Percentiles rank a stretch among this genome's conserved stretches.
These are phyloP conservation scores for Xylogone sp. DNA, from an alignment of 2,329 filamentous ascomycete species.

Conservation along the genomic window DNA sequence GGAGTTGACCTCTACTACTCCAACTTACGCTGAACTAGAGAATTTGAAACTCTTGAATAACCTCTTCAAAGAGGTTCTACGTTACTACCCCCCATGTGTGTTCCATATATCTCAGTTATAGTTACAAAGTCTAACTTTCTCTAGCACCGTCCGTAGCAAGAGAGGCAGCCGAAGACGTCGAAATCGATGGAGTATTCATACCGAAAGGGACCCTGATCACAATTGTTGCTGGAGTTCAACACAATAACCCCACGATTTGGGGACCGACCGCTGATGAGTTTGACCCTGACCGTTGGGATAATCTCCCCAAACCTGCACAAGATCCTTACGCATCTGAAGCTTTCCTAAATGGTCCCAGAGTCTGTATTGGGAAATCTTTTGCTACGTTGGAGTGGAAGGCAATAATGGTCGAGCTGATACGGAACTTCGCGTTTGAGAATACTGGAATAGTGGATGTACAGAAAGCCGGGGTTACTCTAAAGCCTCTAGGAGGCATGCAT, in stretches of 20 bases:
- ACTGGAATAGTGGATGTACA: slow-evolving; percentile 1
- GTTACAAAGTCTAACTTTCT: no score
- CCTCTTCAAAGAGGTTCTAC: slow-evolving; percentile 69
- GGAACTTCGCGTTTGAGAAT: slow-evolving; percentile 6
- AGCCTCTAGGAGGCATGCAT: slow-evolving; percentile 3
- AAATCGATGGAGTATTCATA: slow-evolving; percentile 7
- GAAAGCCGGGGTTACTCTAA: slow-evolving; percentile 1
- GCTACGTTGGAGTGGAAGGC: slow-evolving; percentile 20
- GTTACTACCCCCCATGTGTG: slow-evolving; percentile 51
- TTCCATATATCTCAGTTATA: neutral
- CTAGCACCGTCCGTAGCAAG: slow-evolving; percentile 47
- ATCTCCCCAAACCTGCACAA: slow-evolving; percentile 8
- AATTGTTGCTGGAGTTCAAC: slow-evolving; percentile 4
- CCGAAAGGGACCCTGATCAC: slow-evolving; percentile 11
- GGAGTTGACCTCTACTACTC: slow-evolving; percentile 45
- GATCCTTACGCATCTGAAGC: slow-evolving; percentile 18
- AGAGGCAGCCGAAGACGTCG: slow-evolving; percentile 26
- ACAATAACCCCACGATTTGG: slow-evolving; percentile 16
- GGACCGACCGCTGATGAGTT: slow-evolving; percentile 13
- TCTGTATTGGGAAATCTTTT: slow-evolving; percentile 12
- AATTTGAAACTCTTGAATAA: slow-evolving; percentile 72
- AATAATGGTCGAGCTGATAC: slow-evolving; percentile 11
- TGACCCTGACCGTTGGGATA: slow-evolving; percentile 15
- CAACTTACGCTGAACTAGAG: slow-evolving; percentile 52
- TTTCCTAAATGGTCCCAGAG: slow-evolving; percentile 9